Base-by-base conservation (phyloP, 441 rosid genomes). In the Eutrema salsugineum region DNA sequence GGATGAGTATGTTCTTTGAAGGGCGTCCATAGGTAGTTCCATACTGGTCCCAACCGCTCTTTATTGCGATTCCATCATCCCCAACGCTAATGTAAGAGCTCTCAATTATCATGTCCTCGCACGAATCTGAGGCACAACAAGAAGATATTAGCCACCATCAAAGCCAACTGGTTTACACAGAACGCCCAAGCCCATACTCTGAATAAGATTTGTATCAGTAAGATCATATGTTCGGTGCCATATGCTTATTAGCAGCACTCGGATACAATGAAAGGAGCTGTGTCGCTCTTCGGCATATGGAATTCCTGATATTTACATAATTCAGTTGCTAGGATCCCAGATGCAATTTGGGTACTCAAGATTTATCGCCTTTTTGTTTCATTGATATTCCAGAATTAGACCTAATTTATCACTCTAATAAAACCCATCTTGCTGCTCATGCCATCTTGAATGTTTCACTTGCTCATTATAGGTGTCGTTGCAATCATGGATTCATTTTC, bases 41-140 rank as follows among this genome's bases (percentile, higher is more conserved):
- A 83, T 88, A 95, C 78, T 95, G 99, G 86, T 95, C 99, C 97
- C 99, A 93, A 53, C 99, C 99, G 61, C 99, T 95, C 84, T 95
- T 91, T 80, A 95, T 95, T 15, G 98, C 98, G 66, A 95, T 84
- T 4, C 85, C 98, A 72, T 95, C 99, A 68, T 95, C 99, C 61
- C 99, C 99, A 43, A 89, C 97, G 47, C 99, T 95, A 63, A 95
- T 95, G 77, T 93, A 95, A 73, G 95, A 93, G 78, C 91, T 87
- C 82, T 91, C 97, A 2, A 95, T 95, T 56, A 95, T 71, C 91
- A 95, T 85, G 80, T 89, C 95, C 83, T 91, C 92, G 11, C 95
- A 95, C 8, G 99, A 95, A 87, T 93, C 99, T 95, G 84, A 65
- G 75, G 24, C 65, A 69, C 46, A 61, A 47, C 16, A 47, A 38